Conservation (phyloP, 2,329 filamentous ascomycete species). For the Cordyceps cateniannulata region DNA sequence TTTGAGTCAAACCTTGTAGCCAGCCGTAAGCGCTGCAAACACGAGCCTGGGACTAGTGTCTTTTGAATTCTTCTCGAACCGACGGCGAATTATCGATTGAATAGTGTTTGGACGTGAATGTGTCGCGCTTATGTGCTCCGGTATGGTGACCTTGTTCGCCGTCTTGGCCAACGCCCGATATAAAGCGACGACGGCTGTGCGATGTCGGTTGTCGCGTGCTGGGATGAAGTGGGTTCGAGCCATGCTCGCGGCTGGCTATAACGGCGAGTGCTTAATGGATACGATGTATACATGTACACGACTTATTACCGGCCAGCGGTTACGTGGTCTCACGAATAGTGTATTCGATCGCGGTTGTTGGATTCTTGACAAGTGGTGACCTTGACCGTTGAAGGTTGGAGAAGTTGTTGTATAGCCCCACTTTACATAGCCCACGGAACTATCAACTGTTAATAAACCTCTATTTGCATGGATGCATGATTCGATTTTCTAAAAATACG, state of each 20-base stretch:
- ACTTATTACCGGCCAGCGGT: not conserved
- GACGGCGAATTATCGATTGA: conserved; percentile 50
- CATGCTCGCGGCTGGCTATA: conserved; percentile 17
- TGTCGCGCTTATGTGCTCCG: conserved; percentile 31
- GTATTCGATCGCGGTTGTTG: not conserved
- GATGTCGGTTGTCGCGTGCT: conserved; percentile 45
- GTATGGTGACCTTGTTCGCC: conserved; percentile 46
- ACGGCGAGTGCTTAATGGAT: not conserved
- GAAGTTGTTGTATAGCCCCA: not conserved
- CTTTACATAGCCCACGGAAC: not conserved
- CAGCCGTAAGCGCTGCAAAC: conserved; percentile 55
- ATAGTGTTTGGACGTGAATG: conserved; percentile 36
- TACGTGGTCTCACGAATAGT: not conserved
- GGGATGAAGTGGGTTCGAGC: conserved; percentile 35
- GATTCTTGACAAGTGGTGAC: not conserved
- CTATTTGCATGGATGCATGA: too few relatives aligned
- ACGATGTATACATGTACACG: not conserved
- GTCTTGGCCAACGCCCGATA: conserved; percentile 63
- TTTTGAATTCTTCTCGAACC: conserved; percentile 54
- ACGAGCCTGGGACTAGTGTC: conserved; percentile 55
- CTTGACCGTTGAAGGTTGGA: not conserved
- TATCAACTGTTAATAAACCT: too few relatives aligned
- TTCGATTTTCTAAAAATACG: too few relatives aligned
- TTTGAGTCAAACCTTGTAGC: conserved; percentile 52
- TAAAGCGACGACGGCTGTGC: conserved; percentile 57